phyloP scores from a whole-genome alignment of 768 basidiomycete species.

The Mycena maculata region DNA sequence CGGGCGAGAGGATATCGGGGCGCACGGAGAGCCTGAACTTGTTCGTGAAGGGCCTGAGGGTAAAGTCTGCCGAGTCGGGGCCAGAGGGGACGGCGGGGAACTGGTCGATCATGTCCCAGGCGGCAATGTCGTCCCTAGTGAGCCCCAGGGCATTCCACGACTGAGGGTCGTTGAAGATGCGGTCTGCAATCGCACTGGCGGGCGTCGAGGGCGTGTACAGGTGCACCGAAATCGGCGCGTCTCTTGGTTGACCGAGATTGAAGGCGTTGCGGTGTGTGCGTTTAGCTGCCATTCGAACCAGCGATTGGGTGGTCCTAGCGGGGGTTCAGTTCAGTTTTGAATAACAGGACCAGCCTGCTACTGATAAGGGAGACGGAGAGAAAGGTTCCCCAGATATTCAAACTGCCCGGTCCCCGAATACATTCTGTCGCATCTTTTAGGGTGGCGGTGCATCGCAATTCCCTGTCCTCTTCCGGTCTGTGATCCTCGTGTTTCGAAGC shows the following conservation, averaged over 20 bases:
- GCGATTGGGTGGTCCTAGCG: background rate
- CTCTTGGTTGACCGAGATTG: conserved; percentile 1
- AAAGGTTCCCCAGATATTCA: no score
- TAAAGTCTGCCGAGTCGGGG: conserved; percentile 16
- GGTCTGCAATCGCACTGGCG: conserved; percentile 18
- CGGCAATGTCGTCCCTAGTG: conserved; percentile 2
- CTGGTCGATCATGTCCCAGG: conserved; percentile 18
- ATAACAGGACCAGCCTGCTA: conserved; percentile 27
- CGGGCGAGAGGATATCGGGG: conserved; percentile 7
- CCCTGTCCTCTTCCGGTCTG: no score
- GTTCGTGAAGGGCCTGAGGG: conserved; percentile 11
- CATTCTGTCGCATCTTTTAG: no score
- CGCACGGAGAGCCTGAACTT: background rate
- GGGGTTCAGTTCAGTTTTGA: background rate
- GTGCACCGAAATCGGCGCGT: background rate
- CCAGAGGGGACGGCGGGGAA: conserved; percentile 15
- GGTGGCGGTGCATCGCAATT: no score
- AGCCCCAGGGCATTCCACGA: conserved; percentile 9
- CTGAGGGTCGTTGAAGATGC: conserved; percentile 27
- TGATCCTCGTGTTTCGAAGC: no score
- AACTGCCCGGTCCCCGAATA: no score
- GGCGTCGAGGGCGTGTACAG: conserved; percentile 9
- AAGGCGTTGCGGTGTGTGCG: background rate
- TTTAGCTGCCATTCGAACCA: conserved; percentile 16
- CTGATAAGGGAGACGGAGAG: conserved; percentile 16